Percentiles rank a stretch among this genome's conserved stretches.
These are phyloP conservation scores for Nissolia schottii DNA, from an alignment of 306 rosid genomes.

Conservation along the genomic window DNA sequence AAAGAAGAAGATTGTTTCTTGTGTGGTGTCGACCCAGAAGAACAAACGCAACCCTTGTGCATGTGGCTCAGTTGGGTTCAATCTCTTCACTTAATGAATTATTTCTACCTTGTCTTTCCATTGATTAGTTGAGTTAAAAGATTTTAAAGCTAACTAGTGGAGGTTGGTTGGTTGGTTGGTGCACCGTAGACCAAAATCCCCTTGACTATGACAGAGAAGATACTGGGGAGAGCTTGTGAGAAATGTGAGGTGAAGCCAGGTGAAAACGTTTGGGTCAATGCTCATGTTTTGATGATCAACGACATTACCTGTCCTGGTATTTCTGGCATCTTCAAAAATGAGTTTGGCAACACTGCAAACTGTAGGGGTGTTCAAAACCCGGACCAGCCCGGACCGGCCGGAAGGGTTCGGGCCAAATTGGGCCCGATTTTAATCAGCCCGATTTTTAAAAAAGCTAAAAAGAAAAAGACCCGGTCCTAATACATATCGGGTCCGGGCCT, in stretches of 20 bases:
- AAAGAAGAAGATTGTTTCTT: conserved; percentile 58
- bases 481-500: too few relatives aligned
- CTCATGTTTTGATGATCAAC: conserved; percentile 74
- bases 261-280: conserved; percentile 68
- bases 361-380: too few relatives aligned
- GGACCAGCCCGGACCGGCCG: too few relatives aligned
- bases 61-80: conserved; percentile 51
- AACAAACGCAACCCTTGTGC: conserved; percentile 56
- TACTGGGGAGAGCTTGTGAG: conserved; percentile 63
- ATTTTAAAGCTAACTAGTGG: not conserved
- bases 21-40: conserved; percentile 46
- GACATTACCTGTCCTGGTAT: conserved; percentile 82
- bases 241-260: conserved; percentile 54
- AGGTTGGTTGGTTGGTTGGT: not conserved
- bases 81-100: not conserved
- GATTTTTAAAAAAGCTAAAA: too few relatives aligned
- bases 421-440: too few relatives aligned
- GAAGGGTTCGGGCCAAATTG: too few relatives aligned
- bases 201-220: conserved; percentile 81
- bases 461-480: too few relatives aligned
- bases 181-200: conserved; percentile 49
- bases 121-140: not conserved
- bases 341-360: conserved; percentile 70
- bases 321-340: conserved; percentile 62
- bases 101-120: not conserved